These are phyloP conservation scores for Sphagnum magellanicum DNA, from an alignment of 228 moss, liverwort and hornwort species.

Conservation along the genomic window DNA sequence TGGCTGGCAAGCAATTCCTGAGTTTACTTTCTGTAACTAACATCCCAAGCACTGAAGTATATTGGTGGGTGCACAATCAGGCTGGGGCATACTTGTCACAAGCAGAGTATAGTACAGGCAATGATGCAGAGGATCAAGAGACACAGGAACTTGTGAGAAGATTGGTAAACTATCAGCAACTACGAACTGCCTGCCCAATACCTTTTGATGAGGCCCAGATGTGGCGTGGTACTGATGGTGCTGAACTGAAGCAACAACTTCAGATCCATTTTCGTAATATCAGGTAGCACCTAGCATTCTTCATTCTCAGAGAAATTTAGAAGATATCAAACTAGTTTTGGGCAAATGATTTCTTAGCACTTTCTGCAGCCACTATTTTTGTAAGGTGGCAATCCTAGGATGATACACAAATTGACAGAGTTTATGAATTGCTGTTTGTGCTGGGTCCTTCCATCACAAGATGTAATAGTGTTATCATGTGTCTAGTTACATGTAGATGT, in stretches of 20 bases:
- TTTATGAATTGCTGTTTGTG: no score
- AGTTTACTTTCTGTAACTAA: background rate
- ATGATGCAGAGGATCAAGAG: conserved; percentile 47
- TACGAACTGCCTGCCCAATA: conserved; percentile 74
- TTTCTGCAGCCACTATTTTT: no score
- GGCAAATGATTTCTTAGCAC: no score
- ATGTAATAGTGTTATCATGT: no score
- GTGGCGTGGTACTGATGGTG: conserved; percentile 77
- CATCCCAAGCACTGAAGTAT: no score
- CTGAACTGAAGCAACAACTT: conserved; percentile 59
- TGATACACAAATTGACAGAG: no score
- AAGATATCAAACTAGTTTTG: no score
- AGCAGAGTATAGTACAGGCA: conserved; percentile 83
- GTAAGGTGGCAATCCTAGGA: no score
- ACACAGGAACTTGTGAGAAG: conserved; percentile 53
- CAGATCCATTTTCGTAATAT: conserved; percentile 88
- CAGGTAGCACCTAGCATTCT: background rate
- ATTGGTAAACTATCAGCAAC: conserved; percentile 60
- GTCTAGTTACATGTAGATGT: no score
- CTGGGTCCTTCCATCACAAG: no score
- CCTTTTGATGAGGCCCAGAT: conserved; percentile 90
- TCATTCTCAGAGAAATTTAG: no score
- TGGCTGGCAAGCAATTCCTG: background rate
- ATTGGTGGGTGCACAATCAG: background rate
- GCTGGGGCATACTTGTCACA: conserved; percentile 62